Conservation (phyloP, 2,329 filamentous ascomycete genomes). For the Colletotrichum abscissum region DNA sequence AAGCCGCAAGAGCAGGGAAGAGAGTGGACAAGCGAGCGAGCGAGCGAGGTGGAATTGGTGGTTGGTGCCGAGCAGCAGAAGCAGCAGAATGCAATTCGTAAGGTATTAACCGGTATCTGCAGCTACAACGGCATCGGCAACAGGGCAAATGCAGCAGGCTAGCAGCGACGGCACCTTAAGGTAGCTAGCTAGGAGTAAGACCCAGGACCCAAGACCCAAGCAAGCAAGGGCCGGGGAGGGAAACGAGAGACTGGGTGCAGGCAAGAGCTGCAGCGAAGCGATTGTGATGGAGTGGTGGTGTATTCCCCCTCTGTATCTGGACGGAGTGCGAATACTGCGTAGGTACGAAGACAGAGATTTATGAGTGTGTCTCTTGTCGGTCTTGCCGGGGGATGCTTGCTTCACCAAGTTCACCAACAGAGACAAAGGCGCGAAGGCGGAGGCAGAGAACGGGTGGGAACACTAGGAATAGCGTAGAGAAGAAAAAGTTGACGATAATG, state of each 20-base stretch:
- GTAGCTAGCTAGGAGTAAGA: neutral
- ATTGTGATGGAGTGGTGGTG: slow-evolving; percentile 5
- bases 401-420: neutral
- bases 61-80: slow-evolving; percentile 19
- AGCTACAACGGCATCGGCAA: slow-evolving; percentile 26
- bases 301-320: neutral
- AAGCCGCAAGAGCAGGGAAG: neutral
- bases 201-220: slow-evolving; percentile 1
- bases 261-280: slow-evolving; percentile 24
- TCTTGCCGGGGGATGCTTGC: slow-evolving; percentile 22
- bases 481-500: slow-evolving; percentile 1
- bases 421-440: neutral
- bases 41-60: slow-evolving; percentile 9
- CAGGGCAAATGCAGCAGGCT: neutral
- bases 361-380: neutral
- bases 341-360: neutral
- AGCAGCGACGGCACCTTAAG: neutral
- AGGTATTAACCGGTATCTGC: slow-evolving; percentile 21
- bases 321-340: neutral
- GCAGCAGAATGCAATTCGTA: neutral
- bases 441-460: neutral
- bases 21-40: slow-evolving; percentile 12
- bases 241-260: slow-evolving; percentile 20
- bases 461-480: neutral
- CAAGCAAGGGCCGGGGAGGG: slow-evolving; percentile 21